Base-by-base conservation (phyloP, 169 alveolate genomes). In the Cryptosporidium ryanae region DNA sequence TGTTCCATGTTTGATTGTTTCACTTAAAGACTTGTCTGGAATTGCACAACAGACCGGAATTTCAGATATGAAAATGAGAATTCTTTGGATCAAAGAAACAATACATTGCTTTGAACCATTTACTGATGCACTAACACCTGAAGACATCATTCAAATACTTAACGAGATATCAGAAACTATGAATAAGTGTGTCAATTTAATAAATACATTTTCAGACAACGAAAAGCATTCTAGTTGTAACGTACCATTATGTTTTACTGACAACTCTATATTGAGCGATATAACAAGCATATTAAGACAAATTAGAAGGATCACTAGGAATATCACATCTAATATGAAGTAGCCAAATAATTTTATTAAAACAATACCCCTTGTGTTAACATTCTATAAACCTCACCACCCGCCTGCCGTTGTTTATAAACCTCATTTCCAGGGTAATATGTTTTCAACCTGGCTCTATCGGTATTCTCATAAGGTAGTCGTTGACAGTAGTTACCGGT, bases 91-190 rank as follows among this genome's bases (percentile, higher is more conserved):
- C 12, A 66, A 66, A 48, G 82, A 66, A 12, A 49, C 82, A 23
- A 66, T 66, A 46, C 82, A 66, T 46, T 66, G 82, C 64, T 66
- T 66, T 66, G 82, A 66, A 66, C 82, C 82, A 27, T 66, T 66
- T 27, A 66, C 82, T 15, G 82, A 66, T 66, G 32, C 82, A 38
- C 43, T 66, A n/a, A 46, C 64, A 18, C 65, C 82, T 23, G 27
- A 46, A 44, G 82, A 66, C 29, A 46, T 66, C 4, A 66, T 49
- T 48, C 82, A 66, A 18, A 43, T 66, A 48, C 65, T 66, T 12
- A 66, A 66, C 21, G 82, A 66, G 21, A 66, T 66, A 27, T 66
- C 64, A 2, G 61, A 43, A n/a, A 66, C 48, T 1, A 23, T 66
- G 21, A 66, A 27, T 17, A 43, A 66, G 46, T 66, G 65, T 23